These are phyloP conservation scores for Daldinia decipiens DNA, from an alignment of 495 filamentous ascomycete genomes.

Conservation along the genomic window DNA sequence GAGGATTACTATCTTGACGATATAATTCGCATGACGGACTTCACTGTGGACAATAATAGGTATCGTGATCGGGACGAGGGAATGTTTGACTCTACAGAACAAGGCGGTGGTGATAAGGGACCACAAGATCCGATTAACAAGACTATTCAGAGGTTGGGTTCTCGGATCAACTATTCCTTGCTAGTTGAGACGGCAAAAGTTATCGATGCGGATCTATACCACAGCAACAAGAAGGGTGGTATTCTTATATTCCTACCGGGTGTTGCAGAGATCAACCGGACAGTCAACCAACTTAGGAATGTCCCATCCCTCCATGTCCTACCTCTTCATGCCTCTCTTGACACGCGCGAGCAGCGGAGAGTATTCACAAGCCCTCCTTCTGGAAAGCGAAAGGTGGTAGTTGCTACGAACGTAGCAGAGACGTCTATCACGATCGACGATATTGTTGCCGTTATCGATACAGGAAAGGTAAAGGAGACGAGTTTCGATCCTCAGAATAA, in stretches of 20 bases:
- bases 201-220: conserved; percentile 77
- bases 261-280: conserved; percentile 84
- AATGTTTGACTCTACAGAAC: conserved; percentile 49
- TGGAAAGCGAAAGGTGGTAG: conserved; percentile 89
- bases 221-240: conserved; percentile 73
- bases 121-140: conserved; percentile 65
- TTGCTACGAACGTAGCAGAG: conserved; percentile 95
- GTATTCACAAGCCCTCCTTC: conserved; percentile 82
- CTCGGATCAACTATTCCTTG: conserved; percentile 92
- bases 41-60: conserved; percentile 59
- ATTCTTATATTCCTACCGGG: conserved; percentile 95
- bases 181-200: conserved; percentile 79
- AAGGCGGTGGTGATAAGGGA: conserved; percentile 24
- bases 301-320: conserved; percentile 81
- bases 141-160: conserved; percentile 77
- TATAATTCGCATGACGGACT: conserved; percentile 81
- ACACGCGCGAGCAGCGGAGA: conserved; percentile 82
- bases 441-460: conserved; percentile 95
- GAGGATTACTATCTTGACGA: conserved; percentile 92
- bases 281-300: conserved; percentile 72
- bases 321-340: conserved; percentile 91
- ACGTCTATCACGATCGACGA: conserved; percentile 99
- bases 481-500: conserved; percentile 92
- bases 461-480: conserved; percentile 94
- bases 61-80: conserved; percentile 47